Base-by-base conservation (phyloP, 495 filamentous ascomycete genomes). In the Aspergillus ostianus region DNA sequence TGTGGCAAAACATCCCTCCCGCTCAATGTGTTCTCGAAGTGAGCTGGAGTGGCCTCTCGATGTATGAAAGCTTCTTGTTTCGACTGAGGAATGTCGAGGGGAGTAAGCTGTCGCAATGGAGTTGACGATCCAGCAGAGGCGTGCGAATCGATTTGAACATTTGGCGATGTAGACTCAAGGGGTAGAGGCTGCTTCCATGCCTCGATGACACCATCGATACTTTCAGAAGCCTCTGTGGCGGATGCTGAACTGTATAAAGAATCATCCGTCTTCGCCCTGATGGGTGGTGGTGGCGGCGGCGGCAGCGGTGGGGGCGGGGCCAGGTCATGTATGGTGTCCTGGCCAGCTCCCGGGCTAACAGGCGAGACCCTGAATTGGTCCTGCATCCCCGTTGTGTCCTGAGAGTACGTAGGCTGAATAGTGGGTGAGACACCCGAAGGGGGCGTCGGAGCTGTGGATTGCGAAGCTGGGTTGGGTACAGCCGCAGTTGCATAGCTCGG, bases 171-270 rank as follows among this genome's bases (percentile, higher is more conserved):
- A 6, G 55, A 32, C 2, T 66, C 56, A 36, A 70, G 59, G 0
- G 68, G 63, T 18, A 73, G 30, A n/a, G 70, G 75, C 0, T 62
- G 65, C 49, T 63, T 72, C 77, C 74, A 80, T 27, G 76, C 73
- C 56, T 77, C 71, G 45, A 80, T 80, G 44, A 80, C 68, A 56
- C 72, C 68, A 45, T 78, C 76, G 51, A 79, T 80, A 18, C 68
- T 78, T 21, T 76, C 72, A 18, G 74, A 70, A 46, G 62, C 65
- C 8, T 60, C 69, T 23, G 54, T 58, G 6, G 59, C 58, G 23
- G 70, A 71, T 10, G 61, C 55, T 18, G 53, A 55, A 51, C 67
- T 69, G 13, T 59, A 48, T 29, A 49, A 55, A 17, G 77, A 73
- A 21, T 62, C 64, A 20, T 55, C 57, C 19, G 65, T 77, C 49